phyloP scores from a whole-genome alignment of 306 rosid genomes.

The Fragaria nilgerrensis region DNA sequence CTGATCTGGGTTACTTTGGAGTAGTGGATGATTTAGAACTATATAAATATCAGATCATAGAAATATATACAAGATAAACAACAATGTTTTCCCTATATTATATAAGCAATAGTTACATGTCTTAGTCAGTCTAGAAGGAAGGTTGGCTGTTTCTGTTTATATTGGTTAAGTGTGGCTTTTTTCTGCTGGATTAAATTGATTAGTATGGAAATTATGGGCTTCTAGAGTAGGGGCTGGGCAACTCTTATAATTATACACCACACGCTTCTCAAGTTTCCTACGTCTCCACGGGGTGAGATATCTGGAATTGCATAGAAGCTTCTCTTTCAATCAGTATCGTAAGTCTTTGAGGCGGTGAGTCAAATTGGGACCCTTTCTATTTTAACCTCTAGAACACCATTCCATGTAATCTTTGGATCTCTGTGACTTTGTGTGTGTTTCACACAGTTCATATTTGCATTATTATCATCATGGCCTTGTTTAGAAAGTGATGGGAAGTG shows the following conservation, averaged over 20 bases:
- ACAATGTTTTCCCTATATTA: background rate
- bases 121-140: constrained; percentile 12
- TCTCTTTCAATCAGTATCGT: background rate
- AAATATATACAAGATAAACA: background rate
- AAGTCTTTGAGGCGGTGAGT: background rate
- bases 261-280: background rate
- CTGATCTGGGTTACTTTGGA: background rate
- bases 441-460: background rate
- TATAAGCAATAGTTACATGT: background rate
- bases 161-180: background rate
- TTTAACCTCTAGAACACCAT: background rate
- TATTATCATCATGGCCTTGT: background rate
- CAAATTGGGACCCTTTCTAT: constrained; percentile 8
- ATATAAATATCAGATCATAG: background rate
- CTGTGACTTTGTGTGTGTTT: too few species aligned
- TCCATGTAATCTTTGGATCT: background rate
- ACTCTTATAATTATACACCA: background rate
- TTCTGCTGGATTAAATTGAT: background rate
- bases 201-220: background rate
- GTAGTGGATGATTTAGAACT: background rate
- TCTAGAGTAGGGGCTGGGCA: background rate
- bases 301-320: background rate
- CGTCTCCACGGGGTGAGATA: constrained; percentile 3
- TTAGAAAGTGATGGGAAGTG: background rate
- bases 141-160: background rate